Percentiles rank a stretch among this genome's conserved stretches.
phyloP scores from a whole-genome alignment of 768 basidiomycete species.

The Russula vinacea region DNA sequence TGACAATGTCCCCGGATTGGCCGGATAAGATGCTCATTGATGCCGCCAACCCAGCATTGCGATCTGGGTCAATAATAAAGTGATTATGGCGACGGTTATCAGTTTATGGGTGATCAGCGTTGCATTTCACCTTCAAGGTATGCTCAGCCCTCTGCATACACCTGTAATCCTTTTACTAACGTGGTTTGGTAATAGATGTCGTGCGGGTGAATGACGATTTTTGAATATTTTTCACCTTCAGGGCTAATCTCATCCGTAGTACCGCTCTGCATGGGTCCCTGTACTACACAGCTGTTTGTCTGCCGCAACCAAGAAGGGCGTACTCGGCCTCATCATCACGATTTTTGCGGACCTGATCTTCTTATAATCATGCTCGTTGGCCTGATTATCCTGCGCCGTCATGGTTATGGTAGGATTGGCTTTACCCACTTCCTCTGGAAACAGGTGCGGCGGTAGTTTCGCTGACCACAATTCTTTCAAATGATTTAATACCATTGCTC shows the following conservation, averaged over 20 bases:
- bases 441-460: not conserved
- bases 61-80: constrained; percentile 5
- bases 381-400: not conserved
- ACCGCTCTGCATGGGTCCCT: not conserved
- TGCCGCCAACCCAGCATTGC: not conserved
- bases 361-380: constrained; percentile 5
- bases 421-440: not conserved
- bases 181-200: not conserved
- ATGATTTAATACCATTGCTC: not conserved
- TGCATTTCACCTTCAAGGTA: constrained; percentile 3
- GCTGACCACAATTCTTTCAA: not conserved
- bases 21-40: not conserved
- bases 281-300: not conserved
- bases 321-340: not conserved
- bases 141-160: too few species aligned
- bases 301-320: not conserved
- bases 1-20: not conserved
- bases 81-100: not conserved
- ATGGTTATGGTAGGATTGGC: not conserved
- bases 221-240: not conserved
- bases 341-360: not conserved
- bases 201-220: not conserved
- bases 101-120: not conserved
- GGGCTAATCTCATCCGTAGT: not conserved
- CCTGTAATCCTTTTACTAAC: not conserved